These are phyloP conservation scores for Dryas integrifolia DNA, from an alignment of 331 rosid species.

Conservation along the genomic window DNA sequence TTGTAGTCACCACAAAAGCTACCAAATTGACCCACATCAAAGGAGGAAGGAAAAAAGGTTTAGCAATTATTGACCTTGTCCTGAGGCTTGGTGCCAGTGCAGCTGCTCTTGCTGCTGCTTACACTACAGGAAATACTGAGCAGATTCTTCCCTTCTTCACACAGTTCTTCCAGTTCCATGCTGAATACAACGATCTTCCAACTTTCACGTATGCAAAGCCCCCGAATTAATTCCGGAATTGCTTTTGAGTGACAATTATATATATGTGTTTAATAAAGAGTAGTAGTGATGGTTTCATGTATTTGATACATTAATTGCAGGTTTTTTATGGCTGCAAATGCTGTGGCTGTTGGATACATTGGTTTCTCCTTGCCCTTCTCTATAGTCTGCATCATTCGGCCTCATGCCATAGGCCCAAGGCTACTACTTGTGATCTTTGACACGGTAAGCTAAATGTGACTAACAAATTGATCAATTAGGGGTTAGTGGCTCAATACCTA, in stretches of 20 bases:
- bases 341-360: constrained; percentile 17
- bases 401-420: constrained; percentile 32
- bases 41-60: constrained; percentile 18
- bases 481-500: too few species aligned
- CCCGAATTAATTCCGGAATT: too few species aligned
- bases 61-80: constrained; percentile 22
- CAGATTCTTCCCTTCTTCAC: constrained; percentile 38
- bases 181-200: constrained; percentile 25
- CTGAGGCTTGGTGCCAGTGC: constrained; percentile 25
- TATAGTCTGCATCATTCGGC: constrained; percentile 29
- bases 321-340: constrained; percentile 28
- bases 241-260: neutral
- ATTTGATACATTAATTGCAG: constrained; percentile 20
- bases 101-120: constrained; percentile 30
- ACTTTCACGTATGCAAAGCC: constrained; percentile 23
- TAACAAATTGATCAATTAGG: neutral
- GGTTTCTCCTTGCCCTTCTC: constrained; percentile 29
- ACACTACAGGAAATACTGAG: constrained; percentile 8
- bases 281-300: neutral
- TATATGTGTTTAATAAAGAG: neutral
- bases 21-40: neutral
- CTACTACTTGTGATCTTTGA: constrained; percentile 23
- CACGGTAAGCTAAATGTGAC: constrained; percentile 16
- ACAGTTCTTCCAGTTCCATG: constrained; percentile 37
- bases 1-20: neutral